These are phyloP conservation scores for Phytophthora capsici DNA, from an alignment of 352 stramenopile genomes.

Conservation along the genomic window DNA sequence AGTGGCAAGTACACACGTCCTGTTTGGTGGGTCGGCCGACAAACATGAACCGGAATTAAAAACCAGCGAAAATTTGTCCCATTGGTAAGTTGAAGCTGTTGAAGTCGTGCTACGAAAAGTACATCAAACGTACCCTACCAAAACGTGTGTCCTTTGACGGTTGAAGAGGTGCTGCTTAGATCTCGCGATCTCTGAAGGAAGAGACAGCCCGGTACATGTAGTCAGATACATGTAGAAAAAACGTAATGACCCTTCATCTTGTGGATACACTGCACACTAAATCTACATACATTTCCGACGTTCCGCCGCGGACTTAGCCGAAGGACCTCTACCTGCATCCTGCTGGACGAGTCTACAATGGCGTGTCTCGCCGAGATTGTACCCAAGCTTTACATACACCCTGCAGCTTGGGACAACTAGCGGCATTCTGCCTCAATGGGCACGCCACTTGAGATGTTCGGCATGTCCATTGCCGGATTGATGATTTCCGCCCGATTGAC, in stretches of 20 bases:
- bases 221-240: too few relatives aligned
- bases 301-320: conserved; percentile 1
- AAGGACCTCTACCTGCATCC: conserved; percentile 4
- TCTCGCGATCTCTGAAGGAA: conserved; percentile 1
- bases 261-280: not conserved
- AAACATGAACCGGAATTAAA: not conserved
- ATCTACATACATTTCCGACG: too few relatives aligned
- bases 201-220: too few relatives aligned
- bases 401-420: not conserved
- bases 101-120: not conserved
- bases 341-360: not conserved
- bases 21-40: not conserved
- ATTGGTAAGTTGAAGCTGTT: not conserved
- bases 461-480: not conserved
- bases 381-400: not conserved
- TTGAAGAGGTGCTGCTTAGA: not conserved
- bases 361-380: not conserved
- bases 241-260: not conserved
- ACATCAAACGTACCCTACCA: not conserved
- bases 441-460: conserved; percentile 2
- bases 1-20: not conserved
- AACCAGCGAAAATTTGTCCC: not conserved
- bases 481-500: conserved; percentile 16
- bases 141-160: not conserved
- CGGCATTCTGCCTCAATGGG: not conserved